Conservation (phyloP, 2,329 filamentous ascomycete genomes). For the Whalleya microplaca region DNA sequence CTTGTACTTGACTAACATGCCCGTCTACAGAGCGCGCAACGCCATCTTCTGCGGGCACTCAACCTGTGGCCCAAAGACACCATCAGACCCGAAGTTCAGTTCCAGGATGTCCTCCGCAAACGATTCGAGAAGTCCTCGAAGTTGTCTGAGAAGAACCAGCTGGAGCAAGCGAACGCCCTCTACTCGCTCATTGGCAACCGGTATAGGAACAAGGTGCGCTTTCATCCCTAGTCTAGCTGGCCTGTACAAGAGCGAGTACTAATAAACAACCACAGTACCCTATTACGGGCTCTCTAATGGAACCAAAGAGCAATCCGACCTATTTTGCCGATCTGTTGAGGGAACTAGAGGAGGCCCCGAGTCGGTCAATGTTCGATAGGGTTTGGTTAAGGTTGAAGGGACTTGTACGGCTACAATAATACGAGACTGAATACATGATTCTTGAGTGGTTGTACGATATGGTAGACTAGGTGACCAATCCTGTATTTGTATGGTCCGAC, state of each 20-base stretch:
- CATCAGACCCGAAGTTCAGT: slow-evolving; percentile 65
- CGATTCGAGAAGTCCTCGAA: slow-evolving; percentile 44
- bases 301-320: slow-evolving; percentile 64
- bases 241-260: background rate
- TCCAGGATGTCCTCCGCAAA: slow-evolving; percentile 58
- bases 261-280: slow-evolving; percentile 43
- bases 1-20: slow-evolving; percentile 10
- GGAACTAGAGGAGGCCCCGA: slow-evolving; percentile 67
- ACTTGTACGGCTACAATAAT: slow-evolving; percentile 60
- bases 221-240: background rate
- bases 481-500: background rate
- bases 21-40: slow-evolving; percentile 45
- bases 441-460: slow-evolving; percentile 3
- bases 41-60: slow-evolving; percentile 54
- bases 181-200: slow-evolving; percentile 63
- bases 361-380: slow-evolving; percentile 56
- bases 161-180: slow-evolving; percentile 62
- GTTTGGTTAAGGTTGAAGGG: slow-evolving; percentile 60
- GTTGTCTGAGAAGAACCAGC: slow-evolving; percentile 51
- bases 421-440: background rate
- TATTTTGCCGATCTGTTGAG: slow-evolving; percentile 65
- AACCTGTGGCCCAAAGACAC: slow-evolving; percentile 66
- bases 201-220: slow-evolving; percentile 53
- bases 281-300: slow-evolving; percentile 54
- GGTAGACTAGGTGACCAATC: background rate